Conservation (phyloP, 2,329 filamentous ascomycete species). For the Simplicillium sp. region DNA sequence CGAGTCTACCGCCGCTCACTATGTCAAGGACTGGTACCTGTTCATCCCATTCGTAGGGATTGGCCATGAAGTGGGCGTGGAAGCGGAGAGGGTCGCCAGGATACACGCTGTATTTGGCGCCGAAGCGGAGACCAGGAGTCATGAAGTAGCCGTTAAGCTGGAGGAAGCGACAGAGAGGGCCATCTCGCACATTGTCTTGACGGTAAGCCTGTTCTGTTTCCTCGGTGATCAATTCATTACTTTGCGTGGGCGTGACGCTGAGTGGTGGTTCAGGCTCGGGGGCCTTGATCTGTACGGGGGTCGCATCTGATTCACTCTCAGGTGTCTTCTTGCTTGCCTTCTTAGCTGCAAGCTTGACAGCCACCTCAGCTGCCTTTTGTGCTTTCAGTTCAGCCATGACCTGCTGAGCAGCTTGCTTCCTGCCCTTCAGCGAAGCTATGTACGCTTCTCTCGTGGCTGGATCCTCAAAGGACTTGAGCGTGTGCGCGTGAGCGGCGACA, state of each 20-base stretch:
- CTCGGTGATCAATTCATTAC: constrained; percentile 17
- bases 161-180: constrained; percentile 68
- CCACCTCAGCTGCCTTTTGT: constrained; percentile 20
- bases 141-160: constrained; percentile 76
- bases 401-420: constrained; percentile 31
- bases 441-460: constrained; percentile 53
- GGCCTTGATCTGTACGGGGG: neutral
- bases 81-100: constrained; percentile 91
- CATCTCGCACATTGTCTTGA: constrained; percentile 10
- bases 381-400: constrained; percentile 28
- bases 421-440: constrained; percentile 42
- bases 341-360: constrained; percentile 11
- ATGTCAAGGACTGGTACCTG: constrained; percentile 77
- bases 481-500: constrained; percentile 55
- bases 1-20: constrained; percentile 76
- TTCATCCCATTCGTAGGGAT: constrained; percentile 79
- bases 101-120: constrained; percentile 89
- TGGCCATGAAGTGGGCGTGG: constrained; percentile 87
- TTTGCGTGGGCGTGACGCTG: constrained; percentile 26
- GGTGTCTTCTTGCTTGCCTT: constrained; percentile 7
- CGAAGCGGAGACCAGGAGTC: constrained; percentile 87
- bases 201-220: constrained; percentile 7
- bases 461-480: constrained; percentile 45
- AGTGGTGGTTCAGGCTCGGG: constrained; percentile 8
- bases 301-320: neutral